A percentile compares a stretch with the other conserved stretches of the same genome.
phyloP scores from a whole-genome alignment of 2,329 filamentous ascomycete genomes.

The Fusarium ramigenum region DNA sequence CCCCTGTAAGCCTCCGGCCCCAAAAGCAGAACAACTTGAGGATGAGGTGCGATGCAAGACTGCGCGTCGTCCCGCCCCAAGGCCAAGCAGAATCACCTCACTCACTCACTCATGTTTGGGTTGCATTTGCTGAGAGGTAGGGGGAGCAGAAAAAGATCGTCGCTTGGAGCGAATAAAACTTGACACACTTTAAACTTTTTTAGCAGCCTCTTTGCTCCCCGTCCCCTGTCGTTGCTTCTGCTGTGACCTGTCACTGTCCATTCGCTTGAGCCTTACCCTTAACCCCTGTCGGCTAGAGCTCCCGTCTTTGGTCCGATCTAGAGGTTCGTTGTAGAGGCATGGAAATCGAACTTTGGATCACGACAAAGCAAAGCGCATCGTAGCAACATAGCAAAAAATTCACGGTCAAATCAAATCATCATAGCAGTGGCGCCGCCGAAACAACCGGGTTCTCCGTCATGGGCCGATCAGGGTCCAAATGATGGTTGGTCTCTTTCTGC shows the following conservation, averaged over 20 bases:
- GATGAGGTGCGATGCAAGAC: background rate
- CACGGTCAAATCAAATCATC: slow-evolving; percentile 3
- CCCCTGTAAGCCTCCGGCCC: background rate
- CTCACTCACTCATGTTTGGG: background rate
- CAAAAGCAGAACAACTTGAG: background rate
- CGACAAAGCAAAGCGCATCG: background rate
- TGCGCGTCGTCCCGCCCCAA: slow-evolving; percentile 12
- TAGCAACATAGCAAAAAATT: background rate
- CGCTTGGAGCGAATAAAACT: background rate
- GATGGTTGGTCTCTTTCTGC: background rate
- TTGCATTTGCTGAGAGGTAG: slow-evolving; percentile 4
- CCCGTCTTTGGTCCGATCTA: slow-evolving; percentile 42
- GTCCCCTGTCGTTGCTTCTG: background rate
- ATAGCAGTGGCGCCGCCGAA: slow-evolving; percentile 1
- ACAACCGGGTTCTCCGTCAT: slow-evolving; percentile 5
- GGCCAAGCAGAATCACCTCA: background rate
- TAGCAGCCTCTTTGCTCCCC: background rate
- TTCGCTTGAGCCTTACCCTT: slow-evolving; percentile 8
- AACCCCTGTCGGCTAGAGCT: slow-evolving; percentile 35
- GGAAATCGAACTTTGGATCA: slow-evolving; percentile 34
- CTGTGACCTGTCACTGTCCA: background rate
- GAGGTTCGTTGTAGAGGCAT: slow-evolving; percentile 29
- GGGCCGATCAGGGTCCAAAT: slow-evolving; percentile 20
- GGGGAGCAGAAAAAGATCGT: background rate
- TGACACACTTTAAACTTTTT: slow-evolving; percentile 1